Conservation (phyloP, 164 flowering plant species). For the Dillenia suffruticosa region DNA sequence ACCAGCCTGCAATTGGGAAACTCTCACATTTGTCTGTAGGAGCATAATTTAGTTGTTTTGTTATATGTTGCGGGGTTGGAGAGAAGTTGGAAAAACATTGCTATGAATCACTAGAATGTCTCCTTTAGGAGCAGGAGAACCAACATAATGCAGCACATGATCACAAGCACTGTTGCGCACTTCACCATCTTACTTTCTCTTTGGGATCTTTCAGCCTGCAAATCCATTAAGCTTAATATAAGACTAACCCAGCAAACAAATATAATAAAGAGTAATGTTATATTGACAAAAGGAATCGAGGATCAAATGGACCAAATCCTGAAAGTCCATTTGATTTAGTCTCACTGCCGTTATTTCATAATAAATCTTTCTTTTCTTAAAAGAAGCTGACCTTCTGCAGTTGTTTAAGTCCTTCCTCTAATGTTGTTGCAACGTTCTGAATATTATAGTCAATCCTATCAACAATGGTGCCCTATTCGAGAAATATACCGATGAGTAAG, state of each 20-base stretch:
- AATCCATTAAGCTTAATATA: neutral
- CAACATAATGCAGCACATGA: slow-evolving; percentile 89
- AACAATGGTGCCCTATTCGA: slow-evolving; percentile 86
- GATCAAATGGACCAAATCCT: too few relatives aligned
- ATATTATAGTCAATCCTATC: slow-evolving; percentile 96
- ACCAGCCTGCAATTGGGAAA: too few relatives aligned
- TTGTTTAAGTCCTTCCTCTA: slow-evolving; percentile 87
- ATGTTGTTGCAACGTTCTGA: slow-evolving; percentile 84
- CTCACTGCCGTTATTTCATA: too few relatives aligned
- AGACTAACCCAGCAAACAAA: too few relatives aligned
- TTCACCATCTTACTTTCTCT: slow-evolving; percentile 86
- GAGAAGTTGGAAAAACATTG: too few relatives aligned
- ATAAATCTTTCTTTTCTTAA: too few relatives aligned
- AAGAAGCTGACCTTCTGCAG: slow-evolving; percentile 61
- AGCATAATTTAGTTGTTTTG: too few relatives aligned
- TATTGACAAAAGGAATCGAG: neutral
- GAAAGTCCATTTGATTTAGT: too few relatives aligned
- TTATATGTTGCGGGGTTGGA: too few relatives aligned
- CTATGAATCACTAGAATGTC: slow-evolving; percentile 45
- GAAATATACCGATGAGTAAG: neutral
- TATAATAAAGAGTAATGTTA: too few relatives aligned
- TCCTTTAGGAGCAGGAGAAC: slow-evolving; percentile 76
- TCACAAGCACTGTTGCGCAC: slow-evolving; percentile 80
- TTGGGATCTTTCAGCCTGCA: slow-evolving; percentile 92
- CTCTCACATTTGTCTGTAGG: too few relatives aligned